Evolutionary conservation across 331 rosid genomes (phyloP).

Genomic region (Malus hybrid): DNA sequence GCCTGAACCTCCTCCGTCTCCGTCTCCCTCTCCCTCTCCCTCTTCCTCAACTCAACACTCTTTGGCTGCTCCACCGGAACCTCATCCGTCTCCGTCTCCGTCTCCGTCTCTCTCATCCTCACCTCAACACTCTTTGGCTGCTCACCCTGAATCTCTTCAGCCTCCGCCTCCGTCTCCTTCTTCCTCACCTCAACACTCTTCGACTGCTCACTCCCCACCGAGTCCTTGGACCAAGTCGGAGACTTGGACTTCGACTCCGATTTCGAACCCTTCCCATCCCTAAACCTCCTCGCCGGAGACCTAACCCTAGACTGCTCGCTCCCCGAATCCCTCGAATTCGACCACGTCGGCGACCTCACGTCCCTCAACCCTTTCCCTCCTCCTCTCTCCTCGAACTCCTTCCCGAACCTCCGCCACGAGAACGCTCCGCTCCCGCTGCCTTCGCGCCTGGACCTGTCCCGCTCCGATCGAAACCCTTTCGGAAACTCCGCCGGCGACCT

Average conservation of each 20-base stretch:
- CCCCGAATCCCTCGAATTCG: constrained; percentile 25
- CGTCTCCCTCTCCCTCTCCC: constrained; percentile 11
- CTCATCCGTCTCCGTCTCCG: no score
- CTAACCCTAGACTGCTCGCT: constrained; percentile 25
- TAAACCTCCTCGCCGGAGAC: constrained; percentile 17
- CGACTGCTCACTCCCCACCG: constrained; percentile 78
- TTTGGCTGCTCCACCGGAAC: constrained; percentile 49
- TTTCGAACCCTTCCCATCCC: constrained; percentile 15
- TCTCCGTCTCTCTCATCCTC: no score
- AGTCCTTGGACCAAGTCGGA: constrained; percentile 80
- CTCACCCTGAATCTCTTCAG: constrained; percentile 21
- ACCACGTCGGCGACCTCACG: constrained; percentile 45
- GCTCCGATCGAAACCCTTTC: constrained; percentile 91
- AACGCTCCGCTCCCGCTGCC: constrained; percentile 86
- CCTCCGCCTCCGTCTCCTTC: constrained; percentile 38
- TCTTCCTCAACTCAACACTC: constrained; percentile 77
- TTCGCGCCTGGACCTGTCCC: constrained; percentile 76
- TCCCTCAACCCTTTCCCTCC: constrained; percentile 52
- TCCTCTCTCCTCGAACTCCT: constrained; percentile 71
- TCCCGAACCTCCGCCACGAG: constrained; percentile 80
- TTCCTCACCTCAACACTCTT: constrained; percentile 83
- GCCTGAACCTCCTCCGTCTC: constrained; percentile 39
- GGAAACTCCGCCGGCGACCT: constrained; percentile 50
- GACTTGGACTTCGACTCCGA: constrained; percentile 38
- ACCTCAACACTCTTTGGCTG: no score